phyloP scores from a whole-genome alignment of 768 basidiomycete genomes.

The Tephrocybe sp. region DNA sequence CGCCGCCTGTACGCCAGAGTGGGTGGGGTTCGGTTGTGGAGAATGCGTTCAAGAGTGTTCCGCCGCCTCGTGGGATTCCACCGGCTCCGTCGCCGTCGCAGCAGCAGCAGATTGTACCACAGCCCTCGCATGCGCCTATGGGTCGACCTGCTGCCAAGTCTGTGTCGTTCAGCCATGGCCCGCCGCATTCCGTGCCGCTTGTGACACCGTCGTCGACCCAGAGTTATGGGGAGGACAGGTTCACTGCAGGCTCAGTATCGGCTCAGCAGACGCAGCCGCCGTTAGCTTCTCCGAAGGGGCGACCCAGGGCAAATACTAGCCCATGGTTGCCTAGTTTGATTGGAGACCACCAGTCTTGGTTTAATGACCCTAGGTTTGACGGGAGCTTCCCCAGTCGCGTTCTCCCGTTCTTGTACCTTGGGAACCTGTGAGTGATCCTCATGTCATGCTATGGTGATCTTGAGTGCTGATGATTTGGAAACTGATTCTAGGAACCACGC shows the following conservation, averaged over 20 bases:
- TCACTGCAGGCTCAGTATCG: conserved; percentile 7
- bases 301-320: conserved; percentile 73
- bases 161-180: conserved; percentile 42
- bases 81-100: conserved; percentile 7
- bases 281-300: conserved; percentile 28
- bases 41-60: conserved; percentile 6
- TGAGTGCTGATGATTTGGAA: neutral
- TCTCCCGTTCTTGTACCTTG: conserved; percentile 90
- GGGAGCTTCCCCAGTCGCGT: conserved; percentile 95
- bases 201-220: conserved; percentile 27
- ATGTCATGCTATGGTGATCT: conserved; percentile 2
- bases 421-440: conserved; percentile 74
- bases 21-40: conserved; percentile 8
- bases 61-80: neutral
- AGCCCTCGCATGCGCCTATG: conserved; percentile 8
- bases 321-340: conserved; percentile 62
- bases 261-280: neutral
- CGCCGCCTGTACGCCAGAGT: neutral
- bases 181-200: conserved; percentile 18
- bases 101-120: neutral
- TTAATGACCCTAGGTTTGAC: conserved; percentile 90
- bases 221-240: neutral
- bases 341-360: conserved; percentile 88
- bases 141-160: conserved; percentile 51
- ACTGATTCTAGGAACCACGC: conserved; percentile 76